Evolutionary conservation across 139 green algal genomes (phyloP).

Genomic region (Tetratostichococcus sp.): DNA sequence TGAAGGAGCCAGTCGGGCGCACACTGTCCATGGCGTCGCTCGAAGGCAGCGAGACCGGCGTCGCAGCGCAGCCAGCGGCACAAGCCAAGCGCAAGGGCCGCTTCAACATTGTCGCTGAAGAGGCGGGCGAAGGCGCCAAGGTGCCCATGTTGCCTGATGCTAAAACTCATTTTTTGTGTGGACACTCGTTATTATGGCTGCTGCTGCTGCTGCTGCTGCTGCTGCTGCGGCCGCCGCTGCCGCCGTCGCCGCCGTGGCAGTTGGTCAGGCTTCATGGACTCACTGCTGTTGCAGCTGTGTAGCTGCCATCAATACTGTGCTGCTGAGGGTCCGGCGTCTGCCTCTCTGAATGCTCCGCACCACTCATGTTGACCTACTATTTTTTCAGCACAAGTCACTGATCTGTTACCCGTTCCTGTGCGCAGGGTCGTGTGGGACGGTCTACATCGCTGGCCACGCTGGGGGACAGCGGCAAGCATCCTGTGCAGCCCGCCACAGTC

Average conservation of each 20-base stretch:
- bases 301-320: too few relatives aligned
- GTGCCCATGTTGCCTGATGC: background rate
- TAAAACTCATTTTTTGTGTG: background rate
- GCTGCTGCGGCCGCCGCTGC: too few relatives aligned
- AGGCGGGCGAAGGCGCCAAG: slow-evolving; percentile 19
- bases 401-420: too few relatives aligned
- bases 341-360: too few relatives aligned
- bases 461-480: background rate
- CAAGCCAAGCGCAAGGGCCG: slow-evolving; percentile 63
- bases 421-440: background rate
- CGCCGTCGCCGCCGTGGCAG: too few relatives aligned
- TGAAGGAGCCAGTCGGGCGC: background rate
- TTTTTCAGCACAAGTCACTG: too few relatives aligned
- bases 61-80: slow-evolving; percentile 9
- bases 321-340: too few relatives aligned
- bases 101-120: slow-evolving; percentile 80
- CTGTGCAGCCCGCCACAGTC: background rate
- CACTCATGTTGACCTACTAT: too few relatives aligned
- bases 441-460: background rate
- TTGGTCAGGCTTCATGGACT: too few relatives aligned
- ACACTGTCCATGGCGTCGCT: background rate
- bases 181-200: too few relatives aligned
- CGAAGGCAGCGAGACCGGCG: background rate
- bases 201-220: background rate
- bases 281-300: too few relatives aligned